phyloP scores from a whole-genome alignment of 164 flowering plant species.

The Euptelea pleiosperma region DNA sequence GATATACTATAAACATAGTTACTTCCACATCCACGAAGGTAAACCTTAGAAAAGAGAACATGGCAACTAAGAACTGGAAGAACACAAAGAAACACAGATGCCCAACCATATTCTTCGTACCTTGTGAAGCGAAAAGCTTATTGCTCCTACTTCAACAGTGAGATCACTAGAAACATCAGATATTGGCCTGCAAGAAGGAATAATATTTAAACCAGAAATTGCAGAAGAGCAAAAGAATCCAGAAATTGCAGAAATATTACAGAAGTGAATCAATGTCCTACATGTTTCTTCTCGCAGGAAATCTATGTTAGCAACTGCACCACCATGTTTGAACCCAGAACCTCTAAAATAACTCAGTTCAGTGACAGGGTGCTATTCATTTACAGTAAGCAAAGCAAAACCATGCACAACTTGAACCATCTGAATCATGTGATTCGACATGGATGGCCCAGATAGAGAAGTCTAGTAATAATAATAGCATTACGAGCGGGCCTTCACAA shows the following conservation, averaged over 20 bases:
- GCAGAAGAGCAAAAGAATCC: neutral
- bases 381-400: neutral
- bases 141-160: constrained; percentile 68
- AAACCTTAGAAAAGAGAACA: neutral
- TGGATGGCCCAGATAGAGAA: constrained; percentile 19
- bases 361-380: neutral
- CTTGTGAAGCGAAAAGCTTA: constrained; percentile 89
- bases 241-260: neutral
- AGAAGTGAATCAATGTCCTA: constrained; percentile 12
- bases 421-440: constrained; percentile 15
- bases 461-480: constrained; percentile 14
- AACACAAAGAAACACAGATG: neutral
- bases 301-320: constrained; percentile 11
- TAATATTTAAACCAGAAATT: neutral
- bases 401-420: constrained; percentile 1
- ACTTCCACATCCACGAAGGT: neutral
- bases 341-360: neutral
- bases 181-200: constrained; percentile 74
- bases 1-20: neutral
- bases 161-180: constrained; percentile 98
- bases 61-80: neutral
- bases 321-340: constrained; percentile 15
- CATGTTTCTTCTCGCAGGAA: constrained; percentile 22
- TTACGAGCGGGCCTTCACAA: constrained; percentile 7
- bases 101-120: constrained; percentile 30